Evolutionary conservation across 371 early-diverging fungal species (phyloP), one percentile per base, ranked within the genome.

Genomic region (Parasitella parasitica): DNA sequence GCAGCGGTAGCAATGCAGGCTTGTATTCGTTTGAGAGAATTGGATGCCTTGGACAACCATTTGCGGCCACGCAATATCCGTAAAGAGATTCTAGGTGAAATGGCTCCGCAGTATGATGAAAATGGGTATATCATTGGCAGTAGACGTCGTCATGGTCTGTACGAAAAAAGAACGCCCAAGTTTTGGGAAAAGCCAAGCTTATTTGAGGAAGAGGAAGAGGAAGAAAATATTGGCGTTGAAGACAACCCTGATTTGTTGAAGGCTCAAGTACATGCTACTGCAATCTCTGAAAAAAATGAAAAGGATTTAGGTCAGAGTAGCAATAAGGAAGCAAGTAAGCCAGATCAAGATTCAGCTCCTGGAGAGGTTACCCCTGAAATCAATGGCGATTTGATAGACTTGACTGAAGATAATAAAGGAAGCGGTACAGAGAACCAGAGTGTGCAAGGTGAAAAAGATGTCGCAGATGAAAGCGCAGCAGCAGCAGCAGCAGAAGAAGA

Each of bases 31-130:
- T 77, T 97, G 7, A 86, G 91, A 39, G 61, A 63, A 18, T 37
- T 76, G 1, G 86, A 90, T 3, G 92, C 88, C 0, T 73, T 96
- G 27, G 85, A 92, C 65, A 90, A 94, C 32, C 80, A 88, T 41
- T 75, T 97, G 18, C 49, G 88, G 18, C 94, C 94, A 0, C 63
- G 59, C 8, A 70, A 70, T 35, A 48, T 54, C 4, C 64, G 57
- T 6, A 63, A 63, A 12, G 81, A 86, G 27, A 64, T 75, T 38
- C 58, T 77, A 18, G 76, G 74, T 54, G 78, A 80, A 12, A 71
- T 77, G 74, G 73, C 66, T 0, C 60, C 73, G 1, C 60, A 74
- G 4, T 58, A 64, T 7, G 81, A 78, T 63, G 77, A 78, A 28
- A 80, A 83, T 55, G 84, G 78, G n/a, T 59, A 72, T 15, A 64